A percentile compares a stretch with the other conserved stretches of the same genome.
Evolutionary conservation across 2,329 filamentous ascomycete genomes (phyloP).

Genomic region (Biscogniauxia sp.): DNA sequence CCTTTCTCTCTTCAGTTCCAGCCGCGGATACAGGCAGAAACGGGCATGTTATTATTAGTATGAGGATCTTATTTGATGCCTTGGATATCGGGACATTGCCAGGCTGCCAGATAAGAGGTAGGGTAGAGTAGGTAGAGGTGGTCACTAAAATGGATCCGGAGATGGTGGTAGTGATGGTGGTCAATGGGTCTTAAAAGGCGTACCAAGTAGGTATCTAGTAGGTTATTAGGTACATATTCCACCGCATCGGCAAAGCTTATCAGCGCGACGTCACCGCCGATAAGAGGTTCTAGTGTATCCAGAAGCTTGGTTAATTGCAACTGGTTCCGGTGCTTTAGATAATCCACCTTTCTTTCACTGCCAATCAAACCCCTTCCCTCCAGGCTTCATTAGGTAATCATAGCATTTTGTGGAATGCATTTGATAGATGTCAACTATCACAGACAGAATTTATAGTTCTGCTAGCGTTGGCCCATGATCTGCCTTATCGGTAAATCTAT

Average conservation of each 20-base stretch:
- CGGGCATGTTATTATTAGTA: constrained; percentile 2
- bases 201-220: no score
- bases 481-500: no score
- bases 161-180: no score
- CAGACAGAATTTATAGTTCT: no score
- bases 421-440: no score
- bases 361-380: no score
- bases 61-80: not conserved
- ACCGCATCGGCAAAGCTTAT: constrained; percentile 20
- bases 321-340: no score
- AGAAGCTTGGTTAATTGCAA: not conserved
- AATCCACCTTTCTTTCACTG: no score
- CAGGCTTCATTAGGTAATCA: no score
- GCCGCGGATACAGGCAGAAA: not conserved
- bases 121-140: constrained; percentile 1
- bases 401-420: no score
- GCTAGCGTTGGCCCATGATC: no score
- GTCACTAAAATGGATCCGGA: constrained; percentile 4
- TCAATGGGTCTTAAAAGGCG: not conserved
- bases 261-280: constrained; percentile 29
- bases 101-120: not conserved
- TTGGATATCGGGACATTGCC: not conserved
- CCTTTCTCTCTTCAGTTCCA: not conserved
- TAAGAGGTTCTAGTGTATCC: not conserved
- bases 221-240: no score